A percentile compares a stretch with the other conserved stretches of the same genome.
These are phyloP conservation scores for Yamadazyma spencermartinsiae DNA, from an alignment of 1,139 yeast genomes.

Conservation along the genomic window DNA sequence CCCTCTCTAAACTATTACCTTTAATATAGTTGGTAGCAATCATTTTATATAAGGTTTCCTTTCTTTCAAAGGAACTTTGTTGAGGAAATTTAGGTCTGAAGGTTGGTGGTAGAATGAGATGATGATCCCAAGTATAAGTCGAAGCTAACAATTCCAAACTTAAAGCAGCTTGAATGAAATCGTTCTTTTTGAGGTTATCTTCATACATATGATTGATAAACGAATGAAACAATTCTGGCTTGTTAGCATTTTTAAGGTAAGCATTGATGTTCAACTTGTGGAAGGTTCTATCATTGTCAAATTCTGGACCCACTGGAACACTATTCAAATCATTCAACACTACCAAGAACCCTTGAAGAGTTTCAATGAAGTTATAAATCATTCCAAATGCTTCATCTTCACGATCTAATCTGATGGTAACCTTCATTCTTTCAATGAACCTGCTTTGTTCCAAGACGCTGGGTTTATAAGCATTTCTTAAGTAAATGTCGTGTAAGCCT, in stretches of 20 bases:
- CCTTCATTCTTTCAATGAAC: conserved; percentile 53
- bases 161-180: conserved; percentile 80
- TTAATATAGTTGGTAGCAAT: conserved; percentile 71
- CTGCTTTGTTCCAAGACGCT: conserved; percentile 52
- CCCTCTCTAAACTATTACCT: conserved; percentile 76
- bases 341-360: conserved; percentile 62
- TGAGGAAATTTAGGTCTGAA: conserved; percentile 72
- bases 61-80: conserved; percentile 80
- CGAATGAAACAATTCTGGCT: conserved; percentile 78
- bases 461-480: conserved; percentile 58
- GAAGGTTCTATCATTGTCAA: conserved; percentile 84
- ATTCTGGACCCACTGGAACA: conserved; percentile 81
- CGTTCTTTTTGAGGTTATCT: conserved; percentile 58
- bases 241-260: conserved; percentile 73
- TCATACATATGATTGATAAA: conserved; percentile 76
- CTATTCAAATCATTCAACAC: conserved; percentile 67
- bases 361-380: conserved; percentile 54
- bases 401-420: conserved; percentile 55
- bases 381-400: conserved; percentile 67
- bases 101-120: conserved; percentile 54
- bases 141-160: conserved; percentile 76
- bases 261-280: conserved; percentile 76
- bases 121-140: conserved; percentile 76
- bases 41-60: conserved; percentile 68
- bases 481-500: conserved; percentile 67